phyloP scores from a whole-genome alignment of 2,329 filamentous ascomycete species.

The Sporothrix schenckii region DNA sequence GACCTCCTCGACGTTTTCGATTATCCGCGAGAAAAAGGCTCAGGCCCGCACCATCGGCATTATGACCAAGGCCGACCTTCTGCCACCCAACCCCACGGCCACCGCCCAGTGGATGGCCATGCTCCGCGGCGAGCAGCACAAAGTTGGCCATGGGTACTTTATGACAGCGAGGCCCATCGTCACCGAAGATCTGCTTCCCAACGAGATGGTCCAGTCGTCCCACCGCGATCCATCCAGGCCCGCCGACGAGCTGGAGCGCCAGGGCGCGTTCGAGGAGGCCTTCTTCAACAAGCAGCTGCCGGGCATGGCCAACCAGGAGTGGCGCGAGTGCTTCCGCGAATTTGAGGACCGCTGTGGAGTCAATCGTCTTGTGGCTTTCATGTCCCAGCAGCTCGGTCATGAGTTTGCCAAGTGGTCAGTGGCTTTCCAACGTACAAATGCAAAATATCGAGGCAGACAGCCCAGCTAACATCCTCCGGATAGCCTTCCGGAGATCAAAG shows the following conservation, averaged over 20 bases:
- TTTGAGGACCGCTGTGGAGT: slow-evolving; percentile 58
- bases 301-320: slow-evolving; percentile 45
- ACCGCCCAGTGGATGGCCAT: slow-evolving; percentile 63
- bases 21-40: slow-evolving; percentile 63
- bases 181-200: slow-evolving; percentile 24
- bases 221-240: slow-evolving; percentile 24
- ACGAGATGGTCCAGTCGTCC: slow-evolving; percentile 22
- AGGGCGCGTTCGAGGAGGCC: slow-evolving; percentile 55
- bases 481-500: slow-evolving; percentile 48
- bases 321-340: slow-evolving; percentile 53
- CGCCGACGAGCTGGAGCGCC: slow-evolving; percentile 56
- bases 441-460: neutral
- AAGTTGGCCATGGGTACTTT: slow-evolving; percentile 74
- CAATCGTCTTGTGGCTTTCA: slow-evolving; percentile 54
- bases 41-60: slow-evolving; percentile 69
- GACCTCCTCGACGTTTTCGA: slow-evolving; percentile 69
- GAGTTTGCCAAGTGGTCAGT: slow-evolving; percentile 57
- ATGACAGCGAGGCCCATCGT: slow-evolving; percentile 67
- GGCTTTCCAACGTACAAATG: neutral
- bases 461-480: neutral
- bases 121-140: slow-evolving; percentile 63
- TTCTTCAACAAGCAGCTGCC: slow-evolving; percentile 50
- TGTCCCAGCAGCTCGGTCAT: slow-evolving; percentile 57
- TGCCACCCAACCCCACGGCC: slow-evolving; percentile 56
- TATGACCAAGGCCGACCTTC: slow-evolving; percentile 80